phyloP scores from a whole-genome alignment of 495 filamentous ascomycete genomes.

The Podospora comata region DNA sequence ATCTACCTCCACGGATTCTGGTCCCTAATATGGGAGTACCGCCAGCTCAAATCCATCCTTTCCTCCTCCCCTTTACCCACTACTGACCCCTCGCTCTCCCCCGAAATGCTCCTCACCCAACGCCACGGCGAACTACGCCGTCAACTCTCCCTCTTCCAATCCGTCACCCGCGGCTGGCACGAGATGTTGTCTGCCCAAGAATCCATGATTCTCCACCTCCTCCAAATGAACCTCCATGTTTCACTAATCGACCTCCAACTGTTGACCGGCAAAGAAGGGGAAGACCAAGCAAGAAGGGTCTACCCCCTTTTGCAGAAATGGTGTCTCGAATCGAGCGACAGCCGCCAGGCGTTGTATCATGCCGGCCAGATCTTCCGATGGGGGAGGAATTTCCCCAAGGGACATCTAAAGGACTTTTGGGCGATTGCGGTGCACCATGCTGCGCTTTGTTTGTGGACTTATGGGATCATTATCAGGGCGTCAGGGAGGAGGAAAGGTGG shows the following conservation, averaged over 20 bases:
- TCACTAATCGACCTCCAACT: conserved; percentile 63
- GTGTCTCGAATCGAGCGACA: conserved; percentile 45
- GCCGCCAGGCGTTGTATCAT: conserved; percentile 58
- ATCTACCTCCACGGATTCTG: conserved; percentile 58
- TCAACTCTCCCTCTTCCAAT: conserved; percentile 31
- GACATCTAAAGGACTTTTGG: conserved; percentile 54
- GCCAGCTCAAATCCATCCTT: conserved; percentile 52
- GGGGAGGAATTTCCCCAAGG: conserved; percentile 46
- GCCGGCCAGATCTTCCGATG: conserved; percentile 59
- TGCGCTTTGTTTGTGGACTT: conserved; percentile 58
- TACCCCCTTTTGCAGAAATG: conserved; percentile 53
- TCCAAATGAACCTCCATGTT: conserved; percentile 59
- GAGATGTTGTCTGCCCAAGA: conserved; percentile 37
- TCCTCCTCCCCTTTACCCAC: conserved; percentile 13
- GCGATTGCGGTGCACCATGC: conserved; percentile 61
- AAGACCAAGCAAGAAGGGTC: conserved; percentile 55
- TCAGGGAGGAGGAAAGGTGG: conserved; percentile 13
- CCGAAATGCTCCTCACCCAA: conserved; percentile 47
- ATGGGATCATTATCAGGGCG: conserved; percentile 47
- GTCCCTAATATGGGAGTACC: conserved; percentile 57
- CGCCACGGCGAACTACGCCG: conserved; percentile 51
- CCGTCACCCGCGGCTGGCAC: conserved; percentile 27
- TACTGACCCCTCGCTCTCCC: neutral
- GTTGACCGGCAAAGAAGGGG: conserved; percentile 61
- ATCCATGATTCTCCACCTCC: conserved; percentile 50